phyloP scores from a whole-genome alignment of 352 stramenopile genomes.

The Pythium chondricola region DNA sequence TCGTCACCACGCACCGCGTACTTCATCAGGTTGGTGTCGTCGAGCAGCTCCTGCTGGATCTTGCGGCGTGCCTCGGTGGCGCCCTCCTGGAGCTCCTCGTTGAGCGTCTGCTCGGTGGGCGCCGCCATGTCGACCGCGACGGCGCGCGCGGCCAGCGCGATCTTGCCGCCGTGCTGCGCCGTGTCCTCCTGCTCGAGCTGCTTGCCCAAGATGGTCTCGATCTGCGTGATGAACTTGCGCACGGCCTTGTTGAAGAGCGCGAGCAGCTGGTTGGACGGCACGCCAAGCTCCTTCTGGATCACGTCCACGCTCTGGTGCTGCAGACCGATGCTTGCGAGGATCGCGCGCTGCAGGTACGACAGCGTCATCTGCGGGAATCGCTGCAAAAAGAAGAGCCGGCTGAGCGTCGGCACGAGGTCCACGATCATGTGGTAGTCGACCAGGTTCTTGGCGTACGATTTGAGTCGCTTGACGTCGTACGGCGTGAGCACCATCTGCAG shows the following conservation, averaged over 20 bases:
- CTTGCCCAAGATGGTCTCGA: slow-evolving; percentile 77
- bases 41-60: slow-evolving; percentile 75
- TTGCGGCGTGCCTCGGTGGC: slow-evolving; percentile 80
- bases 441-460: slow-evolving; percentile 97
- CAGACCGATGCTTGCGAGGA: slow-evolving; percentile 94
- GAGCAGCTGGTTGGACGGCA: slow-evolving; percentile 94
- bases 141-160: slow-evolving; percentile 52
- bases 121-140: slow-evolving; percentile 70
- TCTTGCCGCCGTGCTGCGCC: slow-evolving; percentile 31
- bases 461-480: slow-evolving; percentile 97
- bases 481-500: slow-evolving; percentile 92
- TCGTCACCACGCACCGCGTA: slow-evolving; percentile 93
- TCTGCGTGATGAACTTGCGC: slow-evolving; percentile 82
- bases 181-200: slow-evolving; percentile 81
- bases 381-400: slow-evolving; percentile 95
- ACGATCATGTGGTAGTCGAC: slow-evolving; percentile 99
- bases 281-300: slow-evolving; percentile 90
- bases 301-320: slow-evolving; percentile 92
- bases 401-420: slow-evolving; percentile 94
- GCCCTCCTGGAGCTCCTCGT: slow-evolving; percentile 67
- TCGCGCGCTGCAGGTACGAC: slow-evolving; percentile 94
- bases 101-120: slow-evolving; percentile 76
- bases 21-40: slow-evolving; percentile 92
- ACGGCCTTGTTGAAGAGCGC: slow-evolving; percentile 98
- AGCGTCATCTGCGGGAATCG: slow-evolving; percentile 90